phyloP scores from a whole-genome alignment of 2,329 filamentous ascomycete genomes.

The Penicillium sp. region DNA sequence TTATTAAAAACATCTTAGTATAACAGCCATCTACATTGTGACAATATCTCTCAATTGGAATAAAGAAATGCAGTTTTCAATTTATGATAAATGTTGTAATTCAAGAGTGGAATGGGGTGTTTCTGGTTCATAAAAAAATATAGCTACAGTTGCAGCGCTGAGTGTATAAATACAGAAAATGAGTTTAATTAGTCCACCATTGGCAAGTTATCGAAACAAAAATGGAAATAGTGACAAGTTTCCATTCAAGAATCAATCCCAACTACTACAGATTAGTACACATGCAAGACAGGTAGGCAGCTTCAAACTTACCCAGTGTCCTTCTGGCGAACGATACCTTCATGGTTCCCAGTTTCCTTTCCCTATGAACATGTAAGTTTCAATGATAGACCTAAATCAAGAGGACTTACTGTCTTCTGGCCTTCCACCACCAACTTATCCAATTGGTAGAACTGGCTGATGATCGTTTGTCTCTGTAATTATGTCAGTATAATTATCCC shows the following conservation, averaged over 20 bases:
- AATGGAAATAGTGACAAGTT: conserved; percentile 10
- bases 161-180: conserved; percentile 26
- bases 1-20: not conserved
- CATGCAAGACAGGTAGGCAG: not conserved
- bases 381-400: not conserved
- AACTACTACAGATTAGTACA: conserved; percentile 23
- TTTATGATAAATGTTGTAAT: not conserved
- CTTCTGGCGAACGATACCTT: conserved; percentile 71
- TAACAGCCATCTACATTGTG: not conserved
- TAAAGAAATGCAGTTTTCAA: not conserved
- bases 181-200: conserved; percentile 5
- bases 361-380: conserved; percentile 22
- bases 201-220: conserved; percentile 5
- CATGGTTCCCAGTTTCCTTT: conserved; percentile 59
- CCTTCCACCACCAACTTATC: conserved; percentile 91
- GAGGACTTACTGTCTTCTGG: conserved; percentile 65
- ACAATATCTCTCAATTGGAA: not conserved
- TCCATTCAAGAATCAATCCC: conserved; percentile 26
- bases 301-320: conserved; percentile 64
- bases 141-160: conserved; percentile 14
- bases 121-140: conserved; percentile 12
- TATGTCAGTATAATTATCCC: conserved; percentile 34
- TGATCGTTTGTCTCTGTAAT: conserved; percentile 84
- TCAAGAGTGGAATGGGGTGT: conserved; percentile 8
- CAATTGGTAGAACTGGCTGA: conserved; percentile 92